Conservation (phyloP, 768 basidiomycete species). For the Tricholoma bakamatsutake region DNA sequence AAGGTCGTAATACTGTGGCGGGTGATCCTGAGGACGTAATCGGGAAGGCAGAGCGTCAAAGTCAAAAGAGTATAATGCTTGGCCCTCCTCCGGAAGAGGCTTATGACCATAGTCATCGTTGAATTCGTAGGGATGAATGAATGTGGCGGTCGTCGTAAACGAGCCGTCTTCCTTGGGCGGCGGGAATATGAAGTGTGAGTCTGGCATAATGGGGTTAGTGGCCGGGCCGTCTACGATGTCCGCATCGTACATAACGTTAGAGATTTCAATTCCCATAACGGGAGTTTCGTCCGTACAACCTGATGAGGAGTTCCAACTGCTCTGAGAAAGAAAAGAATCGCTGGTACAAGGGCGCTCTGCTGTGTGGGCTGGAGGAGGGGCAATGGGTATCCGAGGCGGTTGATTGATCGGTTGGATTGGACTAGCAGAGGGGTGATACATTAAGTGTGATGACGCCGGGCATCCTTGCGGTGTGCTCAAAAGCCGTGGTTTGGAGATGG, state of each 20-base stretch:
- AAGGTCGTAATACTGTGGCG: constrained; percentile 6
- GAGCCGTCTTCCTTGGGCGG: constrained; percentile 7
- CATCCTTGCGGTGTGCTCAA: constrained; percentile 21
- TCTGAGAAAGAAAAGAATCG: constrained; percentile 18
- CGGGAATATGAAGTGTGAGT: constrained; percentile 15
- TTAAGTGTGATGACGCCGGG: constrained; percentile 17
- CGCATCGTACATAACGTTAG: constrained; percentile 34
- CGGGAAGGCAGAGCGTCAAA: constrained; percentile 45
- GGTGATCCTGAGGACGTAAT: constrained; percentile 1
- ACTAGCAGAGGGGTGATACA: constrained; percentile 15
- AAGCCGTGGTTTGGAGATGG: constrained; percentile 47
- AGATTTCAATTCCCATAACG: constrained; percentile 33
- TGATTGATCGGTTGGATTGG: constrained; percentile 13
- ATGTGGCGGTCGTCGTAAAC: constrained; percentile 38
- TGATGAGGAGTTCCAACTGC: constrained; percentile 16
- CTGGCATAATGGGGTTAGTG: constrained; percentile 20
- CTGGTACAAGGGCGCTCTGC: constrained; percentile 16
- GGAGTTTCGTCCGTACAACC: constrained; percentile 14
- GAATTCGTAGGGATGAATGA: constrained; percentile 43
- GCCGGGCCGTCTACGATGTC: constrained; percentile 31
- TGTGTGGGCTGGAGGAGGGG: constrained; percentile 24
- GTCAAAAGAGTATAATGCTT: constrained; percentile 38
- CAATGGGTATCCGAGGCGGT: constrained; percentile 17
- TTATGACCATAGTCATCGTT: constrained; percentile 23
- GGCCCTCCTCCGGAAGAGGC: constrained; percentile 30